Evolutionary conservation across 768 basidiomycete genomes (phyloP).

Genomic region (Kwoniella newhampshirensis): DNA sequence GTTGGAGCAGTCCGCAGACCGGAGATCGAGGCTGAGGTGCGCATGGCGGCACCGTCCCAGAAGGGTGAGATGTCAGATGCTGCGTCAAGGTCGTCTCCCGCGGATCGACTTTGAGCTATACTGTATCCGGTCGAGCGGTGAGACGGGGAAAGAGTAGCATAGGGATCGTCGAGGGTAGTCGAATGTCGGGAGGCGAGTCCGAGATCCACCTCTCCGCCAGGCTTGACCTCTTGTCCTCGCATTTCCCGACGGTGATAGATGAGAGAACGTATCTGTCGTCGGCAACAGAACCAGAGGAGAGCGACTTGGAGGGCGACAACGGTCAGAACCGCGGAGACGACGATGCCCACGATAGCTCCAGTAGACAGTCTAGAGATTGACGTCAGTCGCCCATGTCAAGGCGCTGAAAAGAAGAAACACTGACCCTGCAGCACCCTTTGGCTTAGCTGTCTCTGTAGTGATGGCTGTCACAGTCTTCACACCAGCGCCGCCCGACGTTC

Average conservation of each 20-base stretch:
- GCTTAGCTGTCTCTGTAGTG: conserved; percentile 20
- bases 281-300: conserved; percentile 47
- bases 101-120: conserved; percentile 3
- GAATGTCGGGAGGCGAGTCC: conserved; percentile 13
- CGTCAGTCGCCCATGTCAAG: conserved; percentile 6
- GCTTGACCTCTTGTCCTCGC: conserved; percentile 27
- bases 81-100: conserved; percentile 12
- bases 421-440: conserved; percentile 34
- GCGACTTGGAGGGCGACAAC: conserved; percentile 34
- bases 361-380: conserved; percentile 22
- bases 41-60: conserved; percentile 16
- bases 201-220: conserved; percentile 41
- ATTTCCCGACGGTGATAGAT: conserved; percentile 37
- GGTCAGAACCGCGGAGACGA: conserved; percentile 29
- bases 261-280: conserved; percentile 32
- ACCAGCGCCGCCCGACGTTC: conserved; percentile 9
- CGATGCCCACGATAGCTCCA: conserved; percentile 44
- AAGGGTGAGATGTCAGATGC: conserved; percentile 38
- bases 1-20: too few relatives aligned
- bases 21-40: background rate
- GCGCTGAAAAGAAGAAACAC: background rate
- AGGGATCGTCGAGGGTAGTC: conserved; percentile 10
- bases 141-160: background rate
- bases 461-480: conserved; percentile 47
- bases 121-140: conserved; percentile 3